Percentiles rank a stretch among this genome's conserved stretches.
Conservation (phyloP, 2,329 filamentous ascomycete species). For the Aspergillus chevalieri region DNA sequence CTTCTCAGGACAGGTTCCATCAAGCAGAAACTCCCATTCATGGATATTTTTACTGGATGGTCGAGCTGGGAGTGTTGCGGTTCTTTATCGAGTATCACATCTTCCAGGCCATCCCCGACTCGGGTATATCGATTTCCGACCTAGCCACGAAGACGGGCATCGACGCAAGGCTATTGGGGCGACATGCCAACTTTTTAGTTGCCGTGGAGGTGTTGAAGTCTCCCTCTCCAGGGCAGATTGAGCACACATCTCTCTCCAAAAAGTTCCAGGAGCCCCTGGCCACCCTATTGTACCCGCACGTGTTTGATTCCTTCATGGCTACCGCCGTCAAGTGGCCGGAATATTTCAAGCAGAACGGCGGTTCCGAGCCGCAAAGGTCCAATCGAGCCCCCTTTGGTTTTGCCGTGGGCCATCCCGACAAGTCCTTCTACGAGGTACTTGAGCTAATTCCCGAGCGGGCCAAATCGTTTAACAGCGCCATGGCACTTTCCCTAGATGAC, state of each 20-base stretch:
- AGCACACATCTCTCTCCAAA: neutral
- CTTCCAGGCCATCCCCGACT: neutral
- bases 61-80: neutral
- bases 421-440: neutral
- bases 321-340: neutral
- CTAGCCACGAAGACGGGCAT: neutral
- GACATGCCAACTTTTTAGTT: neutral
- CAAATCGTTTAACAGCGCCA: neutral
- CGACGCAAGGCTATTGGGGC: neutral
- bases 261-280: neutral
- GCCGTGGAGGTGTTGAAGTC: neutral
- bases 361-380: neutral
- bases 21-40: neutral
- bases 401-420: neutral
- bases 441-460: neutral
- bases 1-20: neutral
- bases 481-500: neutral
- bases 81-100: neutral
- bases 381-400: slow-evolving; percentile 1
- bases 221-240: neutral
- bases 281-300: neutral
- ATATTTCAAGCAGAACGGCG: neutral
- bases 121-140: neutral
- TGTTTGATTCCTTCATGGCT: slow-evolving; percentile 1
- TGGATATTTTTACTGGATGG: neutral